phyloP scores from a whole-genome alignment of 2,329 filamentous ascomycete species.

The Aspergillus uvarum region DNA sequence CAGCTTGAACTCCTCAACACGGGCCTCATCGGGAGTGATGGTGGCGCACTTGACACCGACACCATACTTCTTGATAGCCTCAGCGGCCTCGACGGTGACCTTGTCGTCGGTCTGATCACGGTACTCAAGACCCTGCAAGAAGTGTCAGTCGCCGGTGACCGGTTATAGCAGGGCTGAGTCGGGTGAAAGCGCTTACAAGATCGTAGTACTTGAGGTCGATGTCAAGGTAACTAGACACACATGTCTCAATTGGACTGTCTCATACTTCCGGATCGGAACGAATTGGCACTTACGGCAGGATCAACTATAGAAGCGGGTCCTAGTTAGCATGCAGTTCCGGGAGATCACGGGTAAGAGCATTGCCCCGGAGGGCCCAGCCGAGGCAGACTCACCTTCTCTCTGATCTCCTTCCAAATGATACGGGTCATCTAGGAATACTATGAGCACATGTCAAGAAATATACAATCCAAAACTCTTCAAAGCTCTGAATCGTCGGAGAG shows the following conservation, averaged over 20 bases:
- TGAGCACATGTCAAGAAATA: slow-evolving; percentile 4
- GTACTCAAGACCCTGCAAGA: slow-evolving; percentile 72
- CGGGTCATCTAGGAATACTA: slow-evolving; percentile 75
- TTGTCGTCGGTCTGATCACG: slow-evolving; percentile 94
- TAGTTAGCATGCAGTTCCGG: slow-evolving; percentile 14
- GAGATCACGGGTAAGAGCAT: slow-evolving; percentile 14
- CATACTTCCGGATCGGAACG: background rate
- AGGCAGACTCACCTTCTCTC: slow-evolving; percentile 68
- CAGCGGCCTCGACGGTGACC: slow-evolving; percentile 90
- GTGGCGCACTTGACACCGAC: slow-evolving; percentile 99
- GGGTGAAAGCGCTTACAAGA: slow-evolving; percentile 50
- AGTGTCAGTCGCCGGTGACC: slow-evolving; percentile 13
- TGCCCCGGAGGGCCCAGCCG: slow-evolving; percentile 6
- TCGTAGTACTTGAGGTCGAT: slow-evolving; percentile 99
- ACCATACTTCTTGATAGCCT: slow-evolving; percentile 98
- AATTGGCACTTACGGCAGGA: slow-evolving; percentile 62
- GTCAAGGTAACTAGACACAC: slow-evolving; percentile 68
- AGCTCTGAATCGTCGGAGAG: slow-evolving; percentile 18
- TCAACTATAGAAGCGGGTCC: slow-evolving; percentile 59
- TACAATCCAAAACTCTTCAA: background rate
- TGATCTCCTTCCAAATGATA: slow-evolving; percentile 99
- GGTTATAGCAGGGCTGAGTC: background rate
- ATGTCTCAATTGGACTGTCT: slow-evolving; percentile 20
- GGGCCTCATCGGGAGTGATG: slow-evolving; percentile 95
- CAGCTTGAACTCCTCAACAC: slow-evolving; percentile 96